Percentiles rank a stretch among this genome's conserved stretches.
phyloP scores from a whole-genome alignment of 2,329 filamentous ascomycete species.

The Nannizzia gypsea region DNA sequence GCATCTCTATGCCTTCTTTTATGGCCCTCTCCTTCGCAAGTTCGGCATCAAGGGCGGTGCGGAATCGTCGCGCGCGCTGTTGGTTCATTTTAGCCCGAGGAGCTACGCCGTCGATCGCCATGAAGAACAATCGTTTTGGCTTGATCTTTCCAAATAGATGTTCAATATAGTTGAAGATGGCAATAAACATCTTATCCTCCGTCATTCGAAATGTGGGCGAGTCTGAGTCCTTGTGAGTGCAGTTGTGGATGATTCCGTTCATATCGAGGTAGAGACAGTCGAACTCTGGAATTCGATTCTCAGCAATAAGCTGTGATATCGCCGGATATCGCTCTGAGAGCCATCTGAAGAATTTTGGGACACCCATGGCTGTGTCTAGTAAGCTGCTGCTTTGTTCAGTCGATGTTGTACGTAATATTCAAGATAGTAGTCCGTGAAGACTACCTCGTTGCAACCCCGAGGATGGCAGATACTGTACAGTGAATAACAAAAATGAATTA shows the following conservation, averaged over 20 bases:
- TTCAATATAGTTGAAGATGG: slow-evolving; percentile 99
- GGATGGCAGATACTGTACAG: neutral
- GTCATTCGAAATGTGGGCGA: slow-evolving; percentile 84
- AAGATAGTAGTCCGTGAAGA: neutral
- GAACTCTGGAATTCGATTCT: slow-evolving; percentile 98
- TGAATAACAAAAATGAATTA: neutral
- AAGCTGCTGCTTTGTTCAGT: neutral
- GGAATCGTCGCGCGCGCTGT: slow-evolving; percentile 86
- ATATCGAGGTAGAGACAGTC: slow-evolving; percentile 82
- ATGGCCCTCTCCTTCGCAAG: slow-evolving; percentile 85
- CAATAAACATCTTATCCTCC: slow-evolving; percentile 99
- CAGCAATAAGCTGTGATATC: slow-evolving; percentile 95
- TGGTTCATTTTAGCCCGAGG: slow-evolving; percentile 99
- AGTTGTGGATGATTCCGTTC: slow-evolving; percentile 99
- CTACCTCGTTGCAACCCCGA: neutral
- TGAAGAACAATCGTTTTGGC: slow-evolving; percentile 96
- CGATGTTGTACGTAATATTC: neutral
- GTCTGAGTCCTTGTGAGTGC: slow-evolving; percentile 92
- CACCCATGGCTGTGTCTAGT: slow-evolving; percentile 45
- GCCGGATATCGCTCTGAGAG: slow-evolving; percentile 97
- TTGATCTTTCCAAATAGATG: slow-evolving; percentile 98
- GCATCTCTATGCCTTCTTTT: slow-evolving; percentile 76
- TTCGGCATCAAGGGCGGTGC: slow-evolving; percentile 85
- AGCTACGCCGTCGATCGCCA: slow-evolving; percentile 97
- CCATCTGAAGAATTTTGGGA: slow-evolving; percentile 93